Percentiles rank a stretch among this genome's conserved stretches.
Conservation (phyloP, 2,329 filamentous ascomycete genomes). For the Rhynchosporium secalis region DNA sequence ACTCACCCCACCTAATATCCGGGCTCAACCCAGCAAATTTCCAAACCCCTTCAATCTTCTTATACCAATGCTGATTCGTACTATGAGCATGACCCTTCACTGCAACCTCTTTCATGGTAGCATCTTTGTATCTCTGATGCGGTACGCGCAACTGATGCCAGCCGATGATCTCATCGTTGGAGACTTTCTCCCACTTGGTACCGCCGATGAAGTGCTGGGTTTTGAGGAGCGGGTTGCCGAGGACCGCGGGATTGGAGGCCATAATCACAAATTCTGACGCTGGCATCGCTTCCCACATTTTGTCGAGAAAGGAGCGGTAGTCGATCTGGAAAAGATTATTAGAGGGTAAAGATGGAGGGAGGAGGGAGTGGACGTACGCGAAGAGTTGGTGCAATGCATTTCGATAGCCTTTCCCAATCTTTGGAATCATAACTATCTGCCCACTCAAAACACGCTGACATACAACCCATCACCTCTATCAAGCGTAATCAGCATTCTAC, state of each 20-base stretch:
- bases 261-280: constrained; percentile 60
- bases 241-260: constrained; percentile 54
- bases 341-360: background rate
- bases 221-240: constrained; percentile 60
- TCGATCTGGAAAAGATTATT: constrained; percentile 55
- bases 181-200: constrained; percentile 57
- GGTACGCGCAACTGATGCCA: constrained; percentile 59
- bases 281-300: constrained; percentile 60
- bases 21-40: constrained; percentile 29
- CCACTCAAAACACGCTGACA: constrained; percentile 52
- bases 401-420: constrained; percentile 60
- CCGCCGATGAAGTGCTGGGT: constrained; percentile 66
- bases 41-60: constrained; percentile 53
- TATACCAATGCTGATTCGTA: constrained; percentile 55
- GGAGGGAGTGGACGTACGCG: constrained; percentile 41
- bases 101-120: constrained; percentile 46
- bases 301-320: constrained; percentile 64
- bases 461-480: constrained; percentile 34
- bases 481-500: background rate
- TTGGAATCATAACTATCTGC: constrained; percentile 65
- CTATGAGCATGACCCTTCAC: constrained; percentile 59
- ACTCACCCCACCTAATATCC: constrained; percentile 29
- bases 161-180: constrained; percentile 56
- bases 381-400: constrained; percentile 62
- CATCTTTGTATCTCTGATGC: constrained; percentile 56